Percentiles rank a stretch among this genome's conserved stretches.
Evolutionary conservation across 1,284 basidiomycete genomes (phyloP).

Genomic region (Taiwanofungus camphoratus): DNA sequence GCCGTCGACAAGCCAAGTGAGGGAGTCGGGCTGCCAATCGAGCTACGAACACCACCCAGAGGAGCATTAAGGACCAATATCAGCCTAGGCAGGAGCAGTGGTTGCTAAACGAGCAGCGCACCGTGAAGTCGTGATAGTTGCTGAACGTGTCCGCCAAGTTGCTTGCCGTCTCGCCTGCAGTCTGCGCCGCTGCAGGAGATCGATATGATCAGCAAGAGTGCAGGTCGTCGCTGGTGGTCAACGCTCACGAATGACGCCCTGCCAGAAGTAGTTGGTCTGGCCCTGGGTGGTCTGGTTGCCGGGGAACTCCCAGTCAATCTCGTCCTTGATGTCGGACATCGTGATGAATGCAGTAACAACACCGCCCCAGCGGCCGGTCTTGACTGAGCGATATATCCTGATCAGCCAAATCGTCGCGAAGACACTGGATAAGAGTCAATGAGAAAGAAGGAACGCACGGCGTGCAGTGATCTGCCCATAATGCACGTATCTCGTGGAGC

Average conservation of each 20-base stretch:
- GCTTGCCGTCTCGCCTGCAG: constrained; percentile 40
- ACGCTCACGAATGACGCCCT: constrained; percentile 65
- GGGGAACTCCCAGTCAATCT: constrained; percentile 85
- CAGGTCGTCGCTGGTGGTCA: background rate
- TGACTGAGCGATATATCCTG: too few relatives aligned
- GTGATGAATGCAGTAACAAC: constrained; percentile 82
- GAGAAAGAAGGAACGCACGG: constrained; percentile 36
- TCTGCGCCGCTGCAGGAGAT: constrained; percentile 31
- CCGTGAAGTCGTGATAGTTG: constrained; percentile 75
- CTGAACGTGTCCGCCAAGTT: constrained; percentile 54
- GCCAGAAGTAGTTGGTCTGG: constrained; percentile 79
- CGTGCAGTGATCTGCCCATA: constrained; percentile 74
- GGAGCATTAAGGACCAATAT: background rate
- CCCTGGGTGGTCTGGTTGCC: constrained; percentile 53
- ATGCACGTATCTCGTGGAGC: constrained; percentile 75
- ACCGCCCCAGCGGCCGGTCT: constrained; percentile 65
- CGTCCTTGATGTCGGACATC: constrained; percentile 82
- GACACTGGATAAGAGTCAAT: too few relatives aligned
- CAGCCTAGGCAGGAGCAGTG: background rate
- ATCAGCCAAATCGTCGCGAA: too few relatives aligned
- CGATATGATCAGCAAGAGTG: background rate
- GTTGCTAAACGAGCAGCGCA: constrained; percentile 28
- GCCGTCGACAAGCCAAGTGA: constrained; percentile 69
- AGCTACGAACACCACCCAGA: constrained; percentile 46
- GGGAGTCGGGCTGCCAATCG: constrained; percentile 68